Conservation (phyloP, 495 filamentous ascomycete genomes). For the Penicillium canariense region DNA sequence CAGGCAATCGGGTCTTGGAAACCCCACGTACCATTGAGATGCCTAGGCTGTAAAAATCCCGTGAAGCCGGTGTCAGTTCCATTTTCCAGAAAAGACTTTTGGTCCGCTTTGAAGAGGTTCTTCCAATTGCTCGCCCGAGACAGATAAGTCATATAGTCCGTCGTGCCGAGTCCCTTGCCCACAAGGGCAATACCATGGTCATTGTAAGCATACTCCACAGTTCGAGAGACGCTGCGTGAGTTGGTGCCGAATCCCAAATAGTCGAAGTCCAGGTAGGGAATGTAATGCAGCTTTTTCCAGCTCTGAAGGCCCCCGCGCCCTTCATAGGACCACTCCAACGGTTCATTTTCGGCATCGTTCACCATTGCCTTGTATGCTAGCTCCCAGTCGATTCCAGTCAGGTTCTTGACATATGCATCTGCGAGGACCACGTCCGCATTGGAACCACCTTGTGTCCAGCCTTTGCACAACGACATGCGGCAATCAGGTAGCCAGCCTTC, state of each 20-base stretch:
- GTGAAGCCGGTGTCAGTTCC: conserved; percentile 60
- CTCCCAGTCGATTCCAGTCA: conserved; percentile 65
- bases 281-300: conserved; percentile 67
- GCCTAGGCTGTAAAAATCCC: conserved; percentile 68
- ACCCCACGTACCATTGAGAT: conserved; percentile 63
- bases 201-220: conserved; percentile 75
- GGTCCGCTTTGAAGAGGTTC: conserved; percentile 64
- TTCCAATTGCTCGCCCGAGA: conserved; percentile 63
- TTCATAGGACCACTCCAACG: conserved; percentile 66
- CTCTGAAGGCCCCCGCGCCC: conserved; percentile 67
- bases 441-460: conserved; percentile 74
- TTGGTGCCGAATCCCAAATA: conserved; percentile 66
- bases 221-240: conserved; percentile 68
- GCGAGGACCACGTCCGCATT: conserved; percentile 72
- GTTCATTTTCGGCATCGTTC: conserved; percentile 76
- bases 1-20: conserved; percentile 70
- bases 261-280: conserved; percentile 69
- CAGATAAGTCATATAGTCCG: conserved; percentile 58
- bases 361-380: conserved; percentile 68
- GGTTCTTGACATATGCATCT: conserved; percentile 67
- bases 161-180: conserved; percentile 52
- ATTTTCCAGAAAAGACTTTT: conserved; percentile 52
- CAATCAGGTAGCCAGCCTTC: conserved; percentile 71
- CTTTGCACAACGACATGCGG: conserved; percentile 64
- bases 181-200: conserved; percentile 69